Evolutionary conservation across 768 basidiomycete species (phyloP).

Genomic region (Psilocybe tampanensis): DNA sequence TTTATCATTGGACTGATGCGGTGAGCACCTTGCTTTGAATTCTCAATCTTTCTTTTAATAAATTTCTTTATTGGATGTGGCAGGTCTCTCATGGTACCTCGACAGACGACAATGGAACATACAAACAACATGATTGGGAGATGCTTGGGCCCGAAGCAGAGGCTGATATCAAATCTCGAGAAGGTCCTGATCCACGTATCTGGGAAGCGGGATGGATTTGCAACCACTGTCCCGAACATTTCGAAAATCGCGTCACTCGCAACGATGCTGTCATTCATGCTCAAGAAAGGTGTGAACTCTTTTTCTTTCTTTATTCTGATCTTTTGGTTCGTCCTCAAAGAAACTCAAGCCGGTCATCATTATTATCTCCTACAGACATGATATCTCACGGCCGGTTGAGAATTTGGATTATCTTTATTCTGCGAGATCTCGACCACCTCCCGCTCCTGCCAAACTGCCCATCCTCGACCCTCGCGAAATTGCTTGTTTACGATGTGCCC

Average conservation of each 20-base stretch:
- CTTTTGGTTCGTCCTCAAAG: not conserved
- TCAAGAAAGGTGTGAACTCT: not conserved
- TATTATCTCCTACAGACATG: not conserved
- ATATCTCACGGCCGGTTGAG: not conserved
- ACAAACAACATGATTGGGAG: constrained; percentile 13
- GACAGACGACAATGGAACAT: not conserved
- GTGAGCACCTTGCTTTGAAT: not conserved
- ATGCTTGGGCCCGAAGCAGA: constrained; percentile 17
- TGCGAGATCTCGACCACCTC: not conserved
- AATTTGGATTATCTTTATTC: constrained; percentile 6
- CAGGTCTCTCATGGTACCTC: not conserved
- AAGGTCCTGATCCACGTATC: constrained; percentile 9
- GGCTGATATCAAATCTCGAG: constrained; percentile 9
- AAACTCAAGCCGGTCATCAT: too few relatives aligned
- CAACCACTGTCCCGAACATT: constrained; percentile 17
- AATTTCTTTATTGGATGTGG: not conserved
- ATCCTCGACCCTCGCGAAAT: not conserved
- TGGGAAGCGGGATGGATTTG: constrained; percentile 14
- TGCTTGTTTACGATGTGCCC: constrained; percentile 4
- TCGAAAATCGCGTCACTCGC: constrained; percentile 9
- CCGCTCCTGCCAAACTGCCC: not conserved
- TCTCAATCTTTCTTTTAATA: not conserved
- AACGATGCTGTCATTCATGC: constrained; percentile 9
- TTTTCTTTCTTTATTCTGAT: not conserved
- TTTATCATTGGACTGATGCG: constrained; percentile 1